Evolutionary conservation across 768 basidiomycete species (phyloP), one percentile per base, ranked within the genome.

Genomic region (Podaxis rugospora): DNA sequence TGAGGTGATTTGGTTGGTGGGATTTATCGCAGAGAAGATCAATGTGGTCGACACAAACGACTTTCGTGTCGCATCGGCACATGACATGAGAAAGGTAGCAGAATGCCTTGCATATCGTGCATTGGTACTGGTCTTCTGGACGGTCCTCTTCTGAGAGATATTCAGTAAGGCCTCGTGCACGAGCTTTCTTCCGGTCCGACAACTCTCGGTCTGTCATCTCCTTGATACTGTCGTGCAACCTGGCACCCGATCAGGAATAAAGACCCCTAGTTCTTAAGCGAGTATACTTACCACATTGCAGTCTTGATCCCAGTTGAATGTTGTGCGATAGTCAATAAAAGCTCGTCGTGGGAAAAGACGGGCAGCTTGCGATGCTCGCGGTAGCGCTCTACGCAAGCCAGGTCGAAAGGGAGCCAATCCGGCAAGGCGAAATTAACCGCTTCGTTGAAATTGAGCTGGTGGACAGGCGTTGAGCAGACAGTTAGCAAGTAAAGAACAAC

Each of bases 401-500:
- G 83, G 37, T 92, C 97, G 64, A 84, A 86, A 6, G 89, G 79
- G 50, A 98, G 77, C 97, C 97, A 99, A 71, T 98, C 94, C 25
- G 95, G 93, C 27, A 97, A 78, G 10, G 97, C 96, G 69, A 98
- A 98, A 73, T 99, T 98, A 69, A 98, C 96, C 3, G 96, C 97
- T 77, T 98, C 97, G 72, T 98, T 98, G 79, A 98, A 95, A 76
- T 99, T 99, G 68, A 98, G 77, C 95, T 97, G 68, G 16, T 68
- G 62, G 57, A 53, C 55, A 62, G 53, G 70, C 69, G 63, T 60
- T 68, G 66, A 64, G 61, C 57, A 62, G 61, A 64, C 56, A 58
- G 16, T 13, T 18, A 39, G 16, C 44, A 44, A 16, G 47, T 11
- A 54, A 44, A 44, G 63, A 37, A 23, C 32, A 54, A 40, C 51